A percentile compares a stretch with the other conserved stretches of the same genome.
phyloP scores from a whole-genome alignment of 148 eudicot species.

The Cornus kousa region DNA sequence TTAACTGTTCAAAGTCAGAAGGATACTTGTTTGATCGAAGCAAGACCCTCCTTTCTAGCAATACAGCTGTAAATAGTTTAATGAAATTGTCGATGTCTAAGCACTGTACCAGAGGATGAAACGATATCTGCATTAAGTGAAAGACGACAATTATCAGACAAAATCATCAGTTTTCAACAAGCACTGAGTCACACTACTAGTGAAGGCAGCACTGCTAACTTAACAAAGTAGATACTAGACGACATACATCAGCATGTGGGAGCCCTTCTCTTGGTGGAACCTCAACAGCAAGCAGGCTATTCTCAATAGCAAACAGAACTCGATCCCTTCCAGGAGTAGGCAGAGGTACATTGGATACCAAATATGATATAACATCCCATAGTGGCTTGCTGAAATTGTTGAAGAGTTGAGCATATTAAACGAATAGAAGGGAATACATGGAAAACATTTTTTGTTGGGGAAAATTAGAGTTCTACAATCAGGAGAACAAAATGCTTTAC shows the following conservation, averaged over 20 bases:
- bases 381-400: constrained; percentile 87
- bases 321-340: constrained; percentile 92
- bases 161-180: constrained; percentile 7
- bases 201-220: constrained; percentile 5
- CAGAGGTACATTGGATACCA: constrained; percentile 79
- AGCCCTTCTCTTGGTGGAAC: constrained; percentile 88
- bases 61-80: constrained; percentile 86
- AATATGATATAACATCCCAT: constrained; percentile 80
- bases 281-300: constrained; percentile 84
- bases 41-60: constrained; percentile 85
- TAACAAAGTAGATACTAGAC: constrained; percentile 8
- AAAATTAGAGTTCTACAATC: not conserved
- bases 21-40: constrained; percentile 86
- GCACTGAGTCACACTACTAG: not conserved
- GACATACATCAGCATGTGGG: constrained; percentile 94
- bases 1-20: constrained; percentile 8
- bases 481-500: not conserved
- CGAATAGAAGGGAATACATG: constrained; percentile 1
- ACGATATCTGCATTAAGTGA: constrained; percentile 68
- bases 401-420: constrained; percentile 21
- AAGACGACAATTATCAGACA: not conserved
- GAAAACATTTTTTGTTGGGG: not conserved
- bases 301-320: constrained; percentile 87
- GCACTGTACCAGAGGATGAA: constrained; percentile 91
- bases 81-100: constrained; percentile 95